A percentile compares a stretch with the other conserved stretches of the same genome.
Conservation (phyloP, 768 basidiomycete species). For the Boletus rubescentipes region DNA sequence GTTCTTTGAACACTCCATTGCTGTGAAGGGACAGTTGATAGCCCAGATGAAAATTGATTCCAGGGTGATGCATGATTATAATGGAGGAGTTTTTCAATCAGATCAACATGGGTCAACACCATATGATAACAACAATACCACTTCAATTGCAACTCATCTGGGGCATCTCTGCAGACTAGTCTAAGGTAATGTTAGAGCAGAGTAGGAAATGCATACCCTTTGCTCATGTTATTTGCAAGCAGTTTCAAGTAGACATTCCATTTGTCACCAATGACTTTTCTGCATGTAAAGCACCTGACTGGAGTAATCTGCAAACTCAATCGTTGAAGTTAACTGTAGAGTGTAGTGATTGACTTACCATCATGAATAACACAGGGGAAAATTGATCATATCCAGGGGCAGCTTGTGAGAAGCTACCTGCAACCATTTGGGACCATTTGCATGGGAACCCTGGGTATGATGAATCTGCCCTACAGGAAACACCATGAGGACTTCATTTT, state of each 20-base stretch:
- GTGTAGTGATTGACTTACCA: conserved; percentile 19
- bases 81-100: conserved; percentile 95
- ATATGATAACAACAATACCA: conserved; percentile 96
- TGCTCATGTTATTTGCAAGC: conserved; percentile 75
- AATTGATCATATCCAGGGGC: too few species aligned
- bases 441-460: too few species aligned
- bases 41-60: neutral
- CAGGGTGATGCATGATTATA: conserved; percentile 77
- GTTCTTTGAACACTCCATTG: conserved; percentile 36
- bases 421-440: too few species aligned
- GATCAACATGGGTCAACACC: conserved; percentile 96
- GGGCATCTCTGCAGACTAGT: conserved; percentile 62
- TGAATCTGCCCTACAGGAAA: too few species aligned
- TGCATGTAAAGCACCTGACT: conserved; percentile 93
- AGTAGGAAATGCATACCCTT: conserved; percentile 63
- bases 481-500: too few species aligned
- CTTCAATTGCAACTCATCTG: conserved; percentile 86
- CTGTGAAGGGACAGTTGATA: conserved; percentile 11
- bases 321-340: neutral
- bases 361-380: too few species aligned
- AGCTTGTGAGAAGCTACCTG: too few species aligned
- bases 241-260: conserved; percentile 88
- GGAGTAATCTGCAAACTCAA: conserved; percentile 78
- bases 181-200: neutral
- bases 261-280: conserved; percentile 96